Base-by-base conservation (phyloP, 768 basidiomycete genomes). In the Amanita brunnescens region DNA sequence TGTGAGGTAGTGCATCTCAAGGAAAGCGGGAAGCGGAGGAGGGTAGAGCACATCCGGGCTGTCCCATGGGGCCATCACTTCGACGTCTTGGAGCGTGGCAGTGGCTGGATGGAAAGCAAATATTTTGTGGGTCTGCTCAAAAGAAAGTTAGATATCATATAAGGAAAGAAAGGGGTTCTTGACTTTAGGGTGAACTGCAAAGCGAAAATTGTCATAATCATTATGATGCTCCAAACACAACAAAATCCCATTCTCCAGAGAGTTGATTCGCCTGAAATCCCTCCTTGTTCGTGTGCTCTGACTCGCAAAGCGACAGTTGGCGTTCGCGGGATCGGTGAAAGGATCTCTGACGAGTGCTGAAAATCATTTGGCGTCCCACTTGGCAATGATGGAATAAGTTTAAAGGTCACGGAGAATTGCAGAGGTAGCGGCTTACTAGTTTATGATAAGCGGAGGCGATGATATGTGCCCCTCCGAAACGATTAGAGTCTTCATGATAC, bases 61-160 rank as follows among this genome's bases (percentile, higher is more conserved):
- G 34, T 55, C 44, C 57, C 57, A 58, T 33, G 55, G 57, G 55
- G 55, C 51, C 44, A 47, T 58, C 33, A 58, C 57, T 58, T 58
- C 51, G 20, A 58, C 26, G 42, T n/a, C 42, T 26, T 43, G 42
- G 24, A 43, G 42, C 23, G 21, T 23, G 23, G 42, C 42, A 43
- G 23, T 43, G 42, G 21, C 42, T 43, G 42, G 42, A 43, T 43
- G 42, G 42, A 43, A 43, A 43, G 42, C 42, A 43, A 56, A 58
- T 35, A 58, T 58, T 33, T 47, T 45, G 52, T 54, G 57, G 38
- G 57, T 58, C 57, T 58, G 55, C 51, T 55, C n/a, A 47, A 55
- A 57, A 55, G 16, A 42, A 43, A 50, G 41, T 45, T 47, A 48
- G 40, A 55, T 54, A 51, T 47, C 29, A 49, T 39, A 51, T 50